These are phyloP conservation scores for Ashbya aceris DNA, from an alignment of 1,139 yeast genomes.

Conservation along the genomic window DNA sequence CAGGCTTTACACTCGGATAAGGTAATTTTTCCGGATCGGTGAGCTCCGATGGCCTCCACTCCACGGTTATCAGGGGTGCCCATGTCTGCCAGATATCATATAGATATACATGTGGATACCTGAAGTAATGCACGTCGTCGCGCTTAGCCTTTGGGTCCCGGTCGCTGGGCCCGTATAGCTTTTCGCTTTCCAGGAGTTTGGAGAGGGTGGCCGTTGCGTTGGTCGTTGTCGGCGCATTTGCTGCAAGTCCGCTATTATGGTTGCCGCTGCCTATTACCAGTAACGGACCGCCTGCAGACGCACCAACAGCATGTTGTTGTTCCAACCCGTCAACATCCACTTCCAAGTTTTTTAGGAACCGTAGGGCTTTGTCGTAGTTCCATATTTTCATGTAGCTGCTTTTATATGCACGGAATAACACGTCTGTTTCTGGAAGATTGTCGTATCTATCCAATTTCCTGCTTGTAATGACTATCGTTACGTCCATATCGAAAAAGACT, in stretches of 20 bases:
- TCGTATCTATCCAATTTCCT: slow-evolving; percentile 33
- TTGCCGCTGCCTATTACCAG: neutral
- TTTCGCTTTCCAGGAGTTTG: slow-evolving; percentile 71
- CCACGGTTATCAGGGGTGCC: slow-evolving; percentile 76
- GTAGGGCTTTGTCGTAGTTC: slow-evolving; percentile 76
- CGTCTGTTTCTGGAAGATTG: slow-evolving; percentile 45
- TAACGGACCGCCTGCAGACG: neutral
- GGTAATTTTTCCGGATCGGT: slow-evolving; percentile 27
- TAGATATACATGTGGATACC: slow-evolving; percentile 63
- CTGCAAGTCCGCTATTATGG: neutral
- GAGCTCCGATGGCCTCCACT: slow-evolving; percentile 46
- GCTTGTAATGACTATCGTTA: slow-evolving; percentile 76
- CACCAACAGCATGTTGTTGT: slow-evolving; percentile 7
- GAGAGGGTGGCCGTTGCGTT: slow-evolving; percentile 36
- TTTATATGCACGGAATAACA: slow-evolving; percentile 53
- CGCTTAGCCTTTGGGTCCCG: slow-evolving; percentile 79
- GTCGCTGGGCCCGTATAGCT: slow-evolving; percentile 77
- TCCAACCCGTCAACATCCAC: slow-evolving; percentile 32
- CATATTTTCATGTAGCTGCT: slow-evolving; percentile 63
- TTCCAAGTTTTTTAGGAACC: slow-evolving; percentile 65
- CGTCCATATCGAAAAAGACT: slow-evolving; percentile 67
- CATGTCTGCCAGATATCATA: slow-evolving; percentile 74
- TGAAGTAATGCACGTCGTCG: slow-evolving; percentile 78
- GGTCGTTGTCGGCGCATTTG: neutral
- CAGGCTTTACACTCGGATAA: slow-evolving; percentile 38